phyloP scores from a whole-genome alignment of 2,329 filamentous ascomycete genomes.

The Penicillium sp. region DNA sequence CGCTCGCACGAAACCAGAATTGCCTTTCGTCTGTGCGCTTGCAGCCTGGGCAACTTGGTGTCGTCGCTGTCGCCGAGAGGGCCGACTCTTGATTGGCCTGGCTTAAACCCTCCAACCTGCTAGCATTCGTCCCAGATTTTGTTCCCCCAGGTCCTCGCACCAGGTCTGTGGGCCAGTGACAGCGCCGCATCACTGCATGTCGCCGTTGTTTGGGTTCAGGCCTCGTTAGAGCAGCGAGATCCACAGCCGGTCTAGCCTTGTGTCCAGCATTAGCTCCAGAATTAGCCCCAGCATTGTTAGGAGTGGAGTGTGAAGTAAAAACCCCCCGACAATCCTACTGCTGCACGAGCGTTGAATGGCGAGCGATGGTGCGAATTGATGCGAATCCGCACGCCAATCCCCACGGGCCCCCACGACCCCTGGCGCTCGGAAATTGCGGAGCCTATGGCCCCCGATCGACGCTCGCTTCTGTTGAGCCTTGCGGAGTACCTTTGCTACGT shows the following conservation, averaged over 20 bases:
- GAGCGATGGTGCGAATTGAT: slow-evolving; percentile 1
- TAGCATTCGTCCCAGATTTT: too few relatives aligned
- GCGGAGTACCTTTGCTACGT: too few relatives aligned
- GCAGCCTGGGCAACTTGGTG: slow-evolving; percentile 1
- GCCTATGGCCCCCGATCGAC: neutral
- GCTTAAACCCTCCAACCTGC: too few relatives aligned
- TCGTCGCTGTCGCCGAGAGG: neutral
- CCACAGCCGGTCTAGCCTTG: too few relatives aligned
- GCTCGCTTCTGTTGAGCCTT: too few relatives aligned
- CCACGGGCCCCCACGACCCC: slow-evolving; percentile 8
- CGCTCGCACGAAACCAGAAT: neutral
- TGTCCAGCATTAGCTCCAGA: too few relatives aligned
- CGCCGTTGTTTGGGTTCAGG: slow-evolving; percentile 9
- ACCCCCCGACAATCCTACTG: too few relatives aligned
- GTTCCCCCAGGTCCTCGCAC: neutral
- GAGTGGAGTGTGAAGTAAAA: too few relatives aligned
- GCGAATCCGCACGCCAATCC: too few relatives aligned
- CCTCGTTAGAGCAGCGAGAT: too few relatives aligned
- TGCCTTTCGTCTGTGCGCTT: slow-evolving; percentile 13
- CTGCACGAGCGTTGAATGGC: too few relatives aligned
- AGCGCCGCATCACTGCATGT: slow-evolving; percentile 19
- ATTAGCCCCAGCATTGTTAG: too few relatives aligned
- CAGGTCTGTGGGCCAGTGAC: slow-evolving; percentile 10
- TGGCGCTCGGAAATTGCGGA: neutral
- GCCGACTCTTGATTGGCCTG: neutral